Evolutionary conservation across 306 rosid genomes (phyloP).

Genomic region (Adenanthera pavonina): DNA sequence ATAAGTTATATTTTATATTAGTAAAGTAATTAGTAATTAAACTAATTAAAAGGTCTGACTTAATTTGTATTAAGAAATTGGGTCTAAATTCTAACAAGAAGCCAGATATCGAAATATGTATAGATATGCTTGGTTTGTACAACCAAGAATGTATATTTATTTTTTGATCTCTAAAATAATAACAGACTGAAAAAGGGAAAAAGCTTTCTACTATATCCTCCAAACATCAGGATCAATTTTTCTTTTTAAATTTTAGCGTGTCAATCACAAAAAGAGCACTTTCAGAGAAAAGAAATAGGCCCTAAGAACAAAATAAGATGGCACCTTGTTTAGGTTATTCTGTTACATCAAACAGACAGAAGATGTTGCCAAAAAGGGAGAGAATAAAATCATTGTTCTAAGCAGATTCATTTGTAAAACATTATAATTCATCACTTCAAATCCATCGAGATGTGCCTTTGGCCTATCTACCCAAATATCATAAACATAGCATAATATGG

Average conservation of each 20-base stretch:
- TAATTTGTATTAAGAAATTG: too few relatives aligned
- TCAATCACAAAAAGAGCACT: not conserved
- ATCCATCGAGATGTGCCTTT: conserved; percentile 5
- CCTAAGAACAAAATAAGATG: conserved; percentile 28
- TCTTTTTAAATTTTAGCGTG: not conserved
- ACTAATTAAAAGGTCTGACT: too few relatives aligned
- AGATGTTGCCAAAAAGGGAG: not conserved
- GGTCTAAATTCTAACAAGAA: too few relatives aligned
- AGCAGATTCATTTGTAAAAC: conserved; percentile 23
- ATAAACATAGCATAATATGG: conserved; percentile 19
- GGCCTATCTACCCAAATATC: conserved; percentile 25
- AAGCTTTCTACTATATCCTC: not conserved
- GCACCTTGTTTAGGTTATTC: not conserved
- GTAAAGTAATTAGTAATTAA: not conserved
- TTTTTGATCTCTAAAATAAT: not conserved
- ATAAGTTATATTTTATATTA: not conserved
- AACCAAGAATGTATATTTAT: not conserved
- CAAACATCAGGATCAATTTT: not conserved
- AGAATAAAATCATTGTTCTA: not conserved
- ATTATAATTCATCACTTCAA: not conserved
- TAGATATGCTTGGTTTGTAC: not conserved
- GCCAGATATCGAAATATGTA: not conserved
- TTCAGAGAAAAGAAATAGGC: not conserved
- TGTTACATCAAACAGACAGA: conserved; percentile 18
- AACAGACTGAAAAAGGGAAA: not conserved